Percentiles rank a stretch among this genome's conserved stretches.
Evolutionary conservation across 176 grass and related monocot species (phyloP).

Genomic region (Poa pratensis): DNA sequence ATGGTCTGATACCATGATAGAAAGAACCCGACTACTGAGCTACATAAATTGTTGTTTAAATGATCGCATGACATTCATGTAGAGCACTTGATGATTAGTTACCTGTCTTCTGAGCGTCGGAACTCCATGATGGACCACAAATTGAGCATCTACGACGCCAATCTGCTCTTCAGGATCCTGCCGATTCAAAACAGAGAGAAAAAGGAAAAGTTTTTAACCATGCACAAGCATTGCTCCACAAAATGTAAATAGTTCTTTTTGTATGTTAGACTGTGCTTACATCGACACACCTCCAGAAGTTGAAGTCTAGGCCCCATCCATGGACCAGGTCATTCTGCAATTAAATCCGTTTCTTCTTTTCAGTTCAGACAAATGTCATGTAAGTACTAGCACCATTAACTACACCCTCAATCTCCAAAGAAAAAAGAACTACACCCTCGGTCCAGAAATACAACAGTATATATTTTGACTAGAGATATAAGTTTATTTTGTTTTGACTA

Average conservation of each 20-base stretch:
- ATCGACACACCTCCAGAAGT: slow-evolving; percentile 72
- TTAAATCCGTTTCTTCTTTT: background rate
- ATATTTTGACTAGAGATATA: background rate
- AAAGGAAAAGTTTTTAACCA: background rate
- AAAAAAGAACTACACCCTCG: background rate
- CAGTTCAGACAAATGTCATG: background rate
- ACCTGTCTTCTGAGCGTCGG: slow-evolving; percentile 18
- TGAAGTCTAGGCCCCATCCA: slow-evolving; percentile 92
- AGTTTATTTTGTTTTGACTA: background rate
- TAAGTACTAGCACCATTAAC: background rate
- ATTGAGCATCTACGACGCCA: slow-evolving; percentile 22
- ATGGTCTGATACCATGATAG: background rate
- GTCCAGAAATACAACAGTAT: background rate
- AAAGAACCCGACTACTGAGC: background rate
- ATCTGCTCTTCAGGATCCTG: slow-evolving; percentile 31
- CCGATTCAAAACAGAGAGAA: background rate
- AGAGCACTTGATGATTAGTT: background rate
- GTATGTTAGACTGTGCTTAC: slow-evolving; percentile 52
- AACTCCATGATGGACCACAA: slow-evolving; percentile 19
- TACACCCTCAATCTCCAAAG: too few relatives aligned
- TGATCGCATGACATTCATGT: background rate
- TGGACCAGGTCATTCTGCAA: slow-evolving; percentile 92
- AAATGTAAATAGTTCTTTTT: background rate
- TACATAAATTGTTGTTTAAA: background rate
- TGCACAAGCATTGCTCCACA: background rate